Percentiles rank a stretch among this genome's conserved stretches.
Conservation (phyloP, 106 monocot genomes). For the Platanthera zijinensis region DNA sequence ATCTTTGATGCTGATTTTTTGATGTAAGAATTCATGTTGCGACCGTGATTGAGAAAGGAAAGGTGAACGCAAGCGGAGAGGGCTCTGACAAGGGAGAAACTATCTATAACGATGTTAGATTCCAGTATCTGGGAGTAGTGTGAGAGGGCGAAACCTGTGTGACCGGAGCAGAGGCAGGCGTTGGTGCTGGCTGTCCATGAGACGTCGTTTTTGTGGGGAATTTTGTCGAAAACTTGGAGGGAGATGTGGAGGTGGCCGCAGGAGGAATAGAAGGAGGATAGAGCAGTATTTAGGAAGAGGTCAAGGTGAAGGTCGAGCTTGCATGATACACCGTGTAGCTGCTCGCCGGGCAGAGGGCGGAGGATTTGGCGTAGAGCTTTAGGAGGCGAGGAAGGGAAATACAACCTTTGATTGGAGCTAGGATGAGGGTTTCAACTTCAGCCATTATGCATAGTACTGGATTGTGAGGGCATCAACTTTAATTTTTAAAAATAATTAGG, state of each 20-base stretch:
- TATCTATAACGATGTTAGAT: constrained; percentile 5
- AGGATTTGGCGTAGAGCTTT: constrained; percentile 17
- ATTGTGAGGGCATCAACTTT: too few relatives aligned
- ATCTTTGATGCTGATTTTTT: constrained; percentile 10
- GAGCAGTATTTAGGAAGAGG: constrained; percentile 3
- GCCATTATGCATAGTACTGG: background rate
- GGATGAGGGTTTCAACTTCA: background rate
- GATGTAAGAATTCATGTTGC: constrained; percentile 8
- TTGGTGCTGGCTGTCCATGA: constrained; percentile 5
- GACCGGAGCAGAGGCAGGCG: constrained; percentile 13
- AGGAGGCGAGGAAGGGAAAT: constrained; percentile 29
- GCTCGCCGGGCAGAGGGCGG: constrained; percentile 14
- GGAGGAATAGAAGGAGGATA: too few relatives aligned
- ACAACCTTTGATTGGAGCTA: background rate
- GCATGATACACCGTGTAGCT: constrained; percentile 28
- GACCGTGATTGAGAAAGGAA: constrained; percentile 12
- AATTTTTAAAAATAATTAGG: too few relatives aligned
- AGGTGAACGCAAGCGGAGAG: constrained; percentile 18
- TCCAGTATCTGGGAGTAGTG: constrained; percentile 20
- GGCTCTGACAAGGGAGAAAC: constrained; percentile 19
- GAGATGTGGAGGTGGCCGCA: constrained; percentile 27
- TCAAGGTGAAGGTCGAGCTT: constrained; percentile 28
- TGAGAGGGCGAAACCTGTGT: constrained; percentile 6
- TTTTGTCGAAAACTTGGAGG: background rate
- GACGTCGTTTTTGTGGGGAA: constrained; percentile 14